Conservation (phyloP, 306 rosid genomes). For the Vicia villosa region DNA sequence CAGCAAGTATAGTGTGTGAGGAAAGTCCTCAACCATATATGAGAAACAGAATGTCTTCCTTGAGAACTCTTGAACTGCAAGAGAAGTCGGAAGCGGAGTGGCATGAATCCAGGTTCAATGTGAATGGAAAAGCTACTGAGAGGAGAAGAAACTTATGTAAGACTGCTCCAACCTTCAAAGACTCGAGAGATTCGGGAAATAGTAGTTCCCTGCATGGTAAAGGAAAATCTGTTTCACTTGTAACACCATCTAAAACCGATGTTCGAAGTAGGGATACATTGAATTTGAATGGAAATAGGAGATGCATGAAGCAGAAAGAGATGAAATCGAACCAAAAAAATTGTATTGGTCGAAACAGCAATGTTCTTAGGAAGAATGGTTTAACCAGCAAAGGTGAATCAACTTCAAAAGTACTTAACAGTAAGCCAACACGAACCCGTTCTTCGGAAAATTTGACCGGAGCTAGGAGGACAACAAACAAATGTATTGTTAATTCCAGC, state of each 20-base stretch:
- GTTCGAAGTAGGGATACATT: slow-evolving; percentile 49
- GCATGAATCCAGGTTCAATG: slow-evolving; percentile 40
- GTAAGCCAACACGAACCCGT: slow-evolving; percentile 40
- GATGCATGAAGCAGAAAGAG: slow-evolving; percentile 49
- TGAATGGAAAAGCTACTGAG: slow-evolving; percentile 44
- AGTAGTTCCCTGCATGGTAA: slow-evolving; percentile 40
- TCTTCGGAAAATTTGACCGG: slow-evolving; percentile 45
- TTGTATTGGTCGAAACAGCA: slow-evolving; percentile 38
- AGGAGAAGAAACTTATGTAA: slow-evolving; percentile 46
- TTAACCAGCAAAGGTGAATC: slow-evolving; percentile 45
- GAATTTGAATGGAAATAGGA: slow-evolving; percentile 45
- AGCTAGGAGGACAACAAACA: slow-evolving; percentile 46
- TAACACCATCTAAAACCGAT: slow-evolving; percentile 47
- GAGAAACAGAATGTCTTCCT: slow-evolving; percentile 51
- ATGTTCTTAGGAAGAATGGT: slow-evolving; percentile 69
- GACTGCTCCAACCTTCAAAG: slow-evolving; percentile 43
- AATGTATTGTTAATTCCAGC: slow-evolving; percentile 46
- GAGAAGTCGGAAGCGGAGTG: slow-evolving; percentile 66
- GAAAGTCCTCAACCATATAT: slow-evolving; percentile 58
- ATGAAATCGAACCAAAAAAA: slow-evolving; percentile 52
- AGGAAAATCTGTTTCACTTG: slow-evolving; percentile 59
- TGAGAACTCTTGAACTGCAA: slow-evolving; percentile 69
- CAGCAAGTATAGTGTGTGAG: slow-evolving; percentile 67
- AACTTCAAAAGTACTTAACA: slow-evolving; percentile 50
- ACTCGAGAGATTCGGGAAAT: slow-evolving; percentile 49